phyloP scores from a whole-genome alignment of 371 early-diverging fungal genomes.

The Chytridium lagenaria region DNA sequence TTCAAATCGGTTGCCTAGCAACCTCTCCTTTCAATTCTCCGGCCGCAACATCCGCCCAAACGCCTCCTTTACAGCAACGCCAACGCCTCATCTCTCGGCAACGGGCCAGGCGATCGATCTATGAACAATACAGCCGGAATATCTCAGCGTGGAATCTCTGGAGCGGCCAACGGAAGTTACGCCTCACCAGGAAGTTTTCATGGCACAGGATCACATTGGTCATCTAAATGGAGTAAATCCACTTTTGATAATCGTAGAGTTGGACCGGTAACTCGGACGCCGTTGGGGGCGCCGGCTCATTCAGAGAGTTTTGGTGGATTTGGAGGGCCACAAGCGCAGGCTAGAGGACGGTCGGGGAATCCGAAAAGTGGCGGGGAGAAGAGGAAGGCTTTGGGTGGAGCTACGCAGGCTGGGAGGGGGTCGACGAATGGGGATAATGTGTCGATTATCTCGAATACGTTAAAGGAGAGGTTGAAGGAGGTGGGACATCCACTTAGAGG shows the following conservation, averaged over 20 bases:
- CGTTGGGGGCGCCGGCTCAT: background rate
- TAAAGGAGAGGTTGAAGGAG: conserved; percentile 29
- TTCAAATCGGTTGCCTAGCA: conserved; percentile 9
- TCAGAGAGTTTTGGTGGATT: conserved; percentile 4
- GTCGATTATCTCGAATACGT: conserved; percentile 21
- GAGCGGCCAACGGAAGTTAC: background rate
- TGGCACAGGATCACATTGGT: conserved; percentile 17
- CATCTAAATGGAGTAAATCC: conserved; percentile 3
- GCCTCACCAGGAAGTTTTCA: conserved; percentile 10
- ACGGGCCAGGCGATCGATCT: background rate
- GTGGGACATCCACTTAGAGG: conserved; percentile 41
- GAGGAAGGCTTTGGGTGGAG: conserved; percentile 1
- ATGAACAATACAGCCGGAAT: background rate
- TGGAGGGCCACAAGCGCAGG: background rate
- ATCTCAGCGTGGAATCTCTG: background rate
- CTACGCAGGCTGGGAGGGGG: background rate
- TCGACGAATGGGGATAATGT: conserved; percentile 15
- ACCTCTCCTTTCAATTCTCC: conserved; percentile 19
- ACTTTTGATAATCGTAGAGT: conserved; percentile 4
- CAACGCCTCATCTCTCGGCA: background rate
- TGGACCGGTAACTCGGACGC: background rate
- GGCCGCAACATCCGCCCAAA: conserved; percentile 10
- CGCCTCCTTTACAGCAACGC: background rate
- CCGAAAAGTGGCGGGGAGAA: background rate
- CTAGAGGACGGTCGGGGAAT: background rate